phyloP scores from a whole-genome alignment of 2,329 filamentous ascomycete species.

The Pyrenophora graminea region DNA sequence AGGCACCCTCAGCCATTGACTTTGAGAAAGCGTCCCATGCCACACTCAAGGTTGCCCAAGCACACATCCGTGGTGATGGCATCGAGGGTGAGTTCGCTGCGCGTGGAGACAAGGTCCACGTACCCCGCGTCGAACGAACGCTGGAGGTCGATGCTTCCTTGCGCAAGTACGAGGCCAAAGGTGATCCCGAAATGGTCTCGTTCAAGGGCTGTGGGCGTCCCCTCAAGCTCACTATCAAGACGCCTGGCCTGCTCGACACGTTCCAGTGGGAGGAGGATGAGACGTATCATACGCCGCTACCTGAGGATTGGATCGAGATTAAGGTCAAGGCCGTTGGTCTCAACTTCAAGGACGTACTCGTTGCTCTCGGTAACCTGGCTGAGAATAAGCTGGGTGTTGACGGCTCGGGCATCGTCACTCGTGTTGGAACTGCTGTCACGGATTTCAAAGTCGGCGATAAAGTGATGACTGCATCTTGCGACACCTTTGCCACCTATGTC shows the following conservation, averaged over 20 bases:
- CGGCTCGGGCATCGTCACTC: constrained; percentile 2
- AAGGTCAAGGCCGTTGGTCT: constrained; percentile 7
- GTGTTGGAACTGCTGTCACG: constrained; percentile 3
- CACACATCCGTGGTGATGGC: constrained; percentile 4
- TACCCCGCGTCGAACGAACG: constrained; percentile 7
- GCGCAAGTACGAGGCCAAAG: constrained; percentile 12
- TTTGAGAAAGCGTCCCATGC: constrained; percentile 1
- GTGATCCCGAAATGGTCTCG: constrained; percentile 8
- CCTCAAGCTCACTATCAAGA: constrained; percentile 4
- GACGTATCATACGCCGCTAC: constrained; percentile 1
- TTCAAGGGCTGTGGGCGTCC: constrained; percentile 7
- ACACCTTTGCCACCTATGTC: constrained; percentile 9
- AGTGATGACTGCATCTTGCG: constrained; percentile 9
- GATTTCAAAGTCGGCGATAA: constrained; percentile 2
- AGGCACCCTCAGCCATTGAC: neutral
- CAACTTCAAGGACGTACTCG: constrained; percentile 9
- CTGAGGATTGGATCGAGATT: constrained; percentile 3
- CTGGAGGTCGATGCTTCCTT: constrained; percentile 4
- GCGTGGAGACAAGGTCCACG: constrained; percentile 2
- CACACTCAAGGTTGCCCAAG: constrained; percentile 4
- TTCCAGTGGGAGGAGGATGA: constrained; percentile 10
- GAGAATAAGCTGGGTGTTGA: constrained; percentile 8
- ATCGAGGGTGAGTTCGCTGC: constrained; percentile 8
- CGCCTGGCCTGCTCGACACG: constrained; percentile 6
- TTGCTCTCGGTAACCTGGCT: constrained; percentile 7